Evolutionary conservation across 108 stramenopile species (phyloP), one percentile per base, ranked within the genome.

Genomic region (Nitzschia sp.): DNA sequence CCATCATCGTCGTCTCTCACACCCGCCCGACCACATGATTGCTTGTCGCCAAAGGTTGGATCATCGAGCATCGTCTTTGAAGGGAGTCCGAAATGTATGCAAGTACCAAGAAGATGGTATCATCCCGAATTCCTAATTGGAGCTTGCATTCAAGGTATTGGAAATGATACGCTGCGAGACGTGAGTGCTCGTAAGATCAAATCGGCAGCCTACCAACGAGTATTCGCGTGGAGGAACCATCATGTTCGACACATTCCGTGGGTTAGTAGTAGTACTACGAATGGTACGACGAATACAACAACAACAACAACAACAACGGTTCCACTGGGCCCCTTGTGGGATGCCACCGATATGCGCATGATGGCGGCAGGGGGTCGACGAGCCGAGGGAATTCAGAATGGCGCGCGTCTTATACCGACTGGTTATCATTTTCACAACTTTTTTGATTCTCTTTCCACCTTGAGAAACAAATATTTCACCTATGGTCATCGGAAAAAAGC

Each of bases 361-460:
- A 50, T 50, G 19, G n/a, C n/a, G n/a, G 21, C 17, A 19, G 4
- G 13, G 8, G 16, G 48, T 50, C 48, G 48, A 50, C 48, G 48
- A 19, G 48, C 21, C 48, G 19, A 4, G 48, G 48, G 21, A 4
- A 50, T 41, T 6, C 6, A 41, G 13, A 41, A 41, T 9, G 38
- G 6, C 11, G 32, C n/a, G 3, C 50, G 28, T 30, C 29, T 38
- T 15, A 30, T 26, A n/a, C 70, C 72, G 11, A 76, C 80, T 17
- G 85, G 47, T 3, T 85, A 69, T 80, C 84, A 85, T 60, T 78
- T 85, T 35, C 85, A 85, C 58, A 85, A 85, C 32, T 82, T 80
- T 58, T 80, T 85, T 66, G 50, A 21, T n/a, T 47, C 34, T 5
- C 53, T 35, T 9, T 26, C 66, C 29, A 71, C 64, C 19, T 63